phyloP scores from a whole-genome alignment of 2,329 filamentous ascomycete genomes.

The Scolecobasidium constrictum region DNA sequence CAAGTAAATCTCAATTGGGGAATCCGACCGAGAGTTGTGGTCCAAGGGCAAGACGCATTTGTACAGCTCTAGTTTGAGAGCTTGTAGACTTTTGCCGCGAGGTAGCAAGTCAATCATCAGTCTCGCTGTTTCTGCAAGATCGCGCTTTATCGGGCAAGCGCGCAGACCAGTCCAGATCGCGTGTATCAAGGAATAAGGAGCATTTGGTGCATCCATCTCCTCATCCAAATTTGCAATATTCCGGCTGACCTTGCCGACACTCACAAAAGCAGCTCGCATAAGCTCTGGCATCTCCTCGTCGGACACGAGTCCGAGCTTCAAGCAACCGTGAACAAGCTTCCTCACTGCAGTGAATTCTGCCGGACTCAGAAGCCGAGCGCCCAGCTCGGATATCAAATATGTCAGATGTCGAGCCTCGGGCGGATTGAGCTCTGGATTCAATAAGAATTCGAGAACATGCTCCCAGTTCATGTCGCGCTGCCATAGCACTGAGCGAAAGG shows the following conservation, averaged over 20 bases:
- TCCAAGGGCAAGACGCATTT: too few species aligned
- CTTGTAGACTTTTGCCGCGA: too few species aligned
- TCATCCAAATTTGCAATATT: too few species aligned
- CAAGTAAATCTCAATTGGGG: too few species aligned
- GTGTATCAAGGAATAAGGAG: too few species aligned
- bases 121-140: not conserved
- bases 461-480: not conserved
- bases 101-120: not conserved
- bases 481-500: not conserved
- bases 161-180: not conserved
- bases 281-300: not conserved
- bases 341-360: not conserved
- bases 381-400: not conserved
- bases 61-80: too few species aligned
- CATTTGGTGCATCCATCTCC: too few species aligned
- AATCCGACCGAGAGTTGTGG: too few species aligned
- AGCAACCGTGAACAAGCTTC: not conserved
- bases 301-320: not conserved
- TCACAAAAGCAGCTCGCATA: too few species aligned
- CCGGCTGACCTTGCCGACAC: not conserved
- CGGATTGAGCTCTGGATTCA: constrained; percentile 3
- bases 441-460: constrained; percentile 1
- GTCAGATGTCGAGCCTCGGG: constrained; percentile 5
- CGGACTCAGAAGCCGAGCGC: not conserved
- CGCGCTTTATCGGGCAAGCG: not conserved